Evolutionary conservation across 148 eudicot genomes (phyloP), one percentile per base, ranked within the genome.

Genomic region (Pouteria glomerata): DNA sequence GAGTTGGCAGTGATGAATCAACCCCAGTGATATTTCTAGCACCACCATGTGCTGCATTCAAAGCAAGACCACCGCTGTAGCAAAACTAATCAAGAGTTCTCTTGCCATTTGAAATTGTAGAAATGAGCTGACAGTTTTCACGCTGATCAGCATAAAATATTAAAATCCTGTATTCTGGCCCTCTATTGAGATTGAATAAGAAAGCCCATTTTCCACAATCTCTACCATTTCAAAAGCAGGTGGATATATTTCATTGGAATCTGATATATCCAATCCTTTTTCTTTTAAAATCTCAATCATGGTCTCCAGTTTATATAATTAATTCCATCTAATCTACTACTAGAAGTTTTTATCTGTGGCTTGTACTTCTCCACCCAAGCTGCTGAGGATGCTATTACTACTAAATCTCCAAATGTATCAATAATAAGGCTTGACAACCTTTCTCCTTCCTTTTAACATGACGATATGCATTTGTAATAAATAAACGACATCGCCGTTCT

Each of bases 81-180:
- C 98, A 91, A 80, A 88, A 94, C 63, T 91, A 68, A 77, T 94
- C 98, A 70, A 94, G 96, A 56, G 91, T 88, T 73, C 72, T 85
- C 78, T 74, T 89, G 68, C 90, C 93, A 66, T 80, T 63, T 52
- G 90, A 75, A 71, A 94, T 83, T 67, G 88, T 86, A 57, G 91
- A 81, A 68, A 94, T 83, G 69, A 89, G 87, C n/a, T 85, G 86
- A 63, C 97, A 93, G 63, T 87, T 94, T 82, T 91, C 97, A 64
- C 98, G 97, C 81, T 94, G 97, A 86, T 94, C 98, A 12, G 97
- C 97, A 78, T 89, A 94, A 73, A 94, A 94, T 26, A 97, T 97
- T 89, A 94, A 73, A 94, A 94, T 26, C 98, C 98, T 39, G 97
- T 94, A 78, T 94, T 94, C 73, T 94, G 97, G 66, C 98, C 98